Evolutionary conservation across 1,284 basidiomycete genomes (phyloP).

Genomic region (Microbotryum scabiosae): DNA sequence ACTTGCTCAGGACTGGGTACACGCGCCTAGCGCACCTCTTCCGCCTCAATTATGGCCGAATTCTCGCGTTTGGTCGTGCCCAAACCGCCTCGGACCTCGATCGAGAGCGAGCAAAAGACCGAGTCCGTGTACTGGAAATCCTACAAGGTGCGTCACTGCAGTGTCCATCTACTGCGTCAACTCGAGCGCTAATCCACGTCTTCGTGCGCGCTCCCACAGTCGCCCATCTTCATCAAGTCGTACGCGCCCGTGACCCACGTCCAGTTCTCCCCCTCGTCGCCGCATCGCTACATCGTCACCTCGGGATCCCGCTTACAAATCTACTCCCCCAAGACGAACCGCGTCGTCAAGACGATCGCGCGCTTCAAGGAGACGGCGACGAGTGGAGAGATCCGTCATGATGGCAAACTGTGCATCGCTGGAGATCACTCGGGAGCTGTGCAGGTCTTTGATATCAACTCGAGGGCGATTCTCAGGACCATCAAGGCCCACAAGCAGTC

Average conservation of each 20-base stretch:
- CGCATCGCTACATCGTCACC: conserved; percentile 90
- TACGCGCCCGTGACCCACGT: conserved; percentile 87
- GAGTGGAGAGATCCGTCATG: conserved; percentile 73
- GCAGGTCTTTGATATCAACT: conserved; percentile 93
- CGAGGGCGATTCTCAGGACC: conserved; percentile 84
- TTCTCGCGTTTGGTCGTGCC: conserved; percentile 28
- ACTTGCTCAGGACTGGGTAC: too few relatives aligned
- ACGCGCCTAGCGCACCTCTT: too few relatives aligned
- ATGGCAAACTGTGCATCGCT: conserved; percentile 90
- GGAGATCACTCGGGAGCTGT: conserved; percentile 90
- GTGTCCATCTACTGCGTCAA: too few relatives aligned
- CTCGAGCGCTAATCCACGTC: background rate
- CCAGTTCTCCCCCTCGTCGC: conserved; percentile 74
- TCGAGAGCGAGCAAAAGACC: conserved; percentile 17
- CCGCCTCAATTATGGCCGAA: conserved; percentile 15
- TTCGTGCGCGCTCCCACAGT: conserved; percentile 38
- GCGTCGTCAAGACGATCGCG: conserved; percentile 90
- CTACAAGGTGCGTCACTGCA: conserved; percentile 16
- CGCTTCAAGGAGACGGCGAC: conserved; percentile 94
- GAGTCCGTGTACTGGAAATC: conserved; percentile 29
- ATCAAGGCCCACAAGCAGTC: conserved; percentile 83
- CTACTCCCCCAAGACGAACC: conserved; percentile 89
- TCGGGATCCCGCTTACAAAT: conserved; percentile 90
- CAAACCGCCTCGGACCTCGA: conserved; percentile 19
- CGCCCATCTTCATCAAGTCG: conserved; percentile 86